Evolutionary conservation across 2,329 filamentous ascomycete genomes (phyloP), one percentile per base, ranked within the genome.

Genomic region (Exophiala alcalophila): DNA sequence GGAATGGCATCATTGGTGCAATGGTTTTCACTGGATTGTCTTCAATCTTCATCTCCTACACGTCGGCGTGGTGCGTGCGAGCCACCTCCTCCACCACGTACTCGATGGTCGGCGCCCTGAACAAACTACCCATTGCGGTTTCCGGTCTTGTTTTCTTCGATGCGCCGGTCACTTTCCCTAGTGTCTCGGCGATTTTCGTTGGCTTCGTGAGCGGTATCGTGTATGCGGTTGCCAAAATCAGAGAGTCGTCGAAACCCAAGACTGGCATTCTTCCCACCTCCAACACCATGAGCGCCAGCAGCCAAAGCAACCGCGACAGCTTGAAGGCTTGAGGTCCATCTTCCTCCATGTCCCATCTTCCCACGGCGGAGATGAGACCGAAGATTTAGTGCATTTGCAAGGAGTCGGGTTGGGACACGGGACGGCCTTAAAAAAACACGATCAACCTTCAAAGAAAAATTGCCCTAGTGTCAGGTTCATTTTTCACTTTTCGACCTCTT

Each of bases 11-110:
- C 57, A 77, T 94, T 56, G 70, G 85, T 47, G 86, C 90, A 61
- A 96, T 97, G 86, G 71, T 97, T 60, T 85, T 97, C 68, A 96
- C 92, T 4, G 92, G 92, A 47, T 75, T 96, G 40, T 90, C 83
- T 24, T 86, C 90, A 36, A 90, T 97, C 61, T 95, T 96, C 71
- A 98, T 98, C 67, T 97, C 91, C n/a, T 98, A 98, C 77, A 94
- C 89, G 62, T 96, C 91, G 11, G 92, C 92, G 25, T 98, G 92
- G 92, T 97, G 92, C 64, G 94, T 98, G 53, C 90, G 92, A 55
- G 86, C 95, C 53, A 97, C 92, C 5, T 94, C 90, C 0, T 96
- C 90, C 12, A 98, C 92, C 6, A 98, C 92, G 2, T 98, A 97
- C 74, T 94, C 87, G 20, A 97, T 98, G 91, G 92, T 97, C 43